Evolutionary conservation across 2,329 filamentous ascomycete genomes (phyloP), one percentile per base, ranked within the genome.

Genomic region (Colletotrichum sp.): DNA sequence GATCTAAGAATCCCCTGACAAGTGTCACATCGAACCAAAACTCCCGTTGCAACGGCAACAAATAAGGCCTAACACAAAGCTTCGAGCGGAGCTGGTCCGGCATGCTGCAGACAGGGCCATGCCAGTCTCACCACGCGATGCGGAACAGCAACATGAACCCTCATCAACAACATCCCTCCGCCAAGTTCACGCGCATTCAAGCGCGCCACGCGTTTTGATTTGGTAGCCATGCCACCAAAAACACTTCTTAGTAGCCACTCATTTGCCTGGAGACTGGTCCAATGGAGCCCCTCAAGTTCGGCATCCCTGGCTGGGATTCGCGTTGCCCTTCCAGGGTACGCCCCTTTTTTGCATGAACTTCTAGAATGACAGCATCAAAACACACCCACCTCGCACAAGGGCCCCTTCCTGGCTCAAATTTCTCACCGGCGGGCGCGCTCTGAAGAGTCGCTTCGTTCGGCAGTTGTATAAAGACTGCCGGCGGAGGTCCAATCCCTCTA

Each of bases 301-400:
- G 43, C 70, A 73, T 48, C 64, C 64, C 65, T 74, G n/a, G 55
- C 65, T 22, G 56, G 74, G 71, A 52, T 75, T 72, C 70, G 43
- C 70, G 67, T 43, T 39, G 15, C 48, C 18, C 30, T 30, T 55
- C 69, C 73, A 34, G 76, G 76, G 56, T 77, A 66, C 61, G 76
- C 74, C 55, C 60, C 70, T 39, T 36, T 32, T 72, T 71, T 71
- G 78, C 78, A 79, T 79, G 77, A 79, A 78, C 61, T 77, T 70
- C 61, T 75, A 73, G 74, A 79, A 78, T 77, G 75, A 72, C 60
- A 70, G 61, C 75, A 74, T 68, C 74, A 70, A 55, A 69, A 60
- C 36, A 71, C 66, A 76, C 62, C 58, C 67, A 65, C 66, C 32
- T 52, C 64, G 34, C 27, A 58, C 32, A 27, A 34, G 61, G 70